These are phyloP conservation scores for Syzygium aromaticum DNA, from an alignment of 345 rosid genomes.

Conservation along the genomic window DNA sequence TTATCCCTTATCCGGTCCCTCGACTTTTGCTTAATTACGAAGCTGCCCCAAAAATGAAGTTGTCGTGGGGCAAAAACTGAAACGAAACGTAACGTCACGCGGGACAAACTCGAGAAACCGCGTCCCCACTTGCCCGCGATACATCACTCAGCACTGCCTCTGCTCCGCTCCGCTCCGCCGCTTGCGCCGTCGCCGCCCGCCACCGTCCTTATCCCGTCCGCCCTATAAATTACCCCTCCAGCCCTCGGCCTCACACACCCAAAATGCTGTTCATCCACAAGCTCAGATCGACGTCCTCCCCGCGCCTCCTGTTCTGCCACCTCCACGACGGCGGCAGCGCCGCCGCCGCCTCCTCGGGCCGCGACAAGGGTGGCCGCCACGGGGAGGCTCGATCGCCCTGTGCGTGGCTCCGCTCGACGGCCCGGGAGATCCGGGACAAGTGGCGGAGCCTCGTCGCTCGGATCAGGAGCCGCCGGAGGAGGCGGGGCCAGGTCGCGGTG, in stretches of 20 bases:
- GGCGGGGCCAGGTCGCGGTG: too few relatives aligned
- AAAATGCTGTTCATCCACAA: neutral
- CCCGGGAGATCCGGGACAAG: too few relatives aligned
- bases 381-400: too few relatives aligned
- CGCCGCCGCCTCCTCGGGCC: accelerated
- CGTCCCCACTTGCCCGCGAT: neutral
- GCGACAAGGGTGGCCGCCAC: accelerated
- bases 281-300: neutral
- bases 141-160: too few relatives aligned
- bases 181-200: too few relatives aligned
- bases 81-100: neutral
- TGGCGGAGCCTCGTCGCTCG: too few relatives aligned
- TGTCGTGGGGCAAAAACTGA: neutral
- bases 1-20: neutral
- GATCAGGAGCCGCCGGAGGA: too few relatives aligned
- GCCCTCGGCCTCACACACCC: neutral
- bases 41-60: neutral
- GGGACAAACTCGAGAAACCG: neutral
- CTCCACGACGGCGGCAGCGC: neutral
- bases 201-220: neutral
- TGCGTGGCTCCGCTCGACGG: too few relatives aligned
- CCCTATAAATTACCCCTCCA: neutral
- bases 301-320: accelerated
- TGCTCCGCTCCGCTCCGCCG: too few relatives aligned
- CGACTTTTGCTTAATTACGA: neutral